phyloP scores from a whole-genome alignment of 179 eudicot species.

The Dionaea muscipula region DNA sequence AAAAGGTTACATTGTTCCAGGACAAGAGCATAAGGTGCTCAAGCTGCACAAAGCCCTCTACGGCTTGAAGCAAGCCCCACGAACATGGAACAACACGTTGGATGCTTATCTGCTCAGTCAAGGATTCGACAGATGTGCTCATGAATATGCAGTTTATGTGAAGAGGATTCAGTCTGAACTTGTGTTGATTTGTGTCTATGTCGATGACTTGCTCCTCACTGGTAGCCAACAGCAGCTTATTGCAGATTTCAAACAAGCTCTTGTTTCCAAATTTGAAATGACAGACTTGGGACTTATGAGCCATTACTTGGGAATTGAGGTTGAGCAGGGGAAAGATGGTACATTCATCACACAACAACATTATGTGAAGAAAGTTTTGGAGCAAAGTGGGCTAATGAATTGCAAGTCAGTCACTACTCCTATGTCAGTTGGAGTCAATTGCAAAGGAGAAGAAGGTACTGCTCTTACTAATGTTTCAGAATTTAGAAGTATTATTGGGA shows the following conservation, averaged over 20 bases:
- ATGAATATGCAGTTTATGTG: slow-evolving; percentile 2
- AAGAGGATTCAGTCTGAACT: not conserved
- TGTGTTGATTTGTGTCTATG: slow-evolving; percentile 2
- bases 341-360: not conserved
- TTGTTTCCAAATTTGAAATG: slow-evolving; percentile 2
- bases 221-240: not conserved
- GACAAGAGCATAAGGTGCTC: slow-evolving; percentile 3
- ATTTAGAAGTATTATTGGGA: no score
- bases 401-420: not conserved
- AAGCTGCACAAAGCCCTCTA: slow-evolving; percentile 7
- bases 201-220: slow-evolving; percentile 3
- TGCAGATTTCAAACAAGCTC: not conserved
- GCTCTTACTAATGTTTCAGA: no score
- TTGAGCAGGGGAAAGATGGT: not conserved
- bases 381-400: not conserved
- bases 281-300: not conserved
- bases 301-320: not conserved
- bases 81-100: slow-evolving; percentile 1
- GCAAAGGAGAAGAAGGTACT: no score
- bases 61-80: slow-evolving; percentile 2
- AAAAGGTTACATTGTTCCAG: not conserved
- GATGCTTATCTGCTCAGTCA: not conserved
- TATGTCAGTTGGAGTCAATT: no score
- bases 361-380: not conserved
- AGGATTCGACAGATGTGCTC: not conserved